Evolutionary conservation across 805 yeast species (phyloP).

Genomic region (Teunomyces pallodes): DNA sequence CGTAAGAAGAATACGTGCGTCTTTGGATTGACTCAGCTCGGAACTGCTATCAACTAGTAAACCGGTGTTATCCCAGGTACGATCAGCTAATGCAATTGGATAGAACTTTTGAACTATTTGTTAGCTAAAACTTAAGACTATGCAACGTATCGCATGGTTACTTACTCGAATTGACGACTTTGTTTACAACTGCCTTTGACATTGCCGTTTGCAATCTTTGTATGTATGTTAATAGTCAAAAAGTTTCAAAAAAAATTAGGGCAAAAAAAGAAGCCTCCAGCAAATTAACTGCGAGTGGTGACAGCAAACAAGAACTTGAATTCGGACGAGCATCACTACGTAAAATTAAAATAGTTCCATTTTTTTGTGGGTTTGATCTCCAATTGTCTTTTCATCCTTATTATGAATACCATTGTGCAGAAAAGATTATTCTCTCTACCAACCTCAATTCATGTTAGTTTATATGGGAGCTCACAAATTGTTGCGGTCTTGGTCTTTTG

Average conservation of each 20-base stretch:
- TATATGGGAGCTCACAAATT: not conserved
- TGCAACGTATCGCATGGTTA: constrained; percentile 22
- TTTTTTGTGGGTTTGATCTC: no score
- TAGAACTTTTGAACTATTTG: constrained; percentile 64
- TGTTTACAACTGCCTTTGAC: constrained; percentile 46
- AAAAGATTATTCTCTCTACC: no score
- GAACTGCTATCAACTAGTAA: constrained; percentile 69
- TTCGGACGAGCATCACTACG: no score
- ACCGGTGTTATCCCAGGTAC: constrained; percentile 95
- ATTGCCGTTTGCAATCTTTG: constrained; percentile 9
- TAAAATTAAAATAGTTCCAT: no score
- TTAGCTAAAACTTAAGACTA: constrained; percentile 7
- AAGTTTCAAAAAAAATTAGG: not conserved
- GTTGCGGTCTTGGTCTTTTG: not conserved
- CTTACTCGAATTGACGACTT: constrained; percentile 40
- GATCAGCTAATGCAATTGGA: constrained; percentile 80
- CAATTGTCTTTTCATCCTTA: no score
- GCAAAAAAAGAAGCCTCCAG: not conserved
- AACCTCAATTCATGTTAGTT: no score
- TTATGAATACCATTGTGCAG: no score
- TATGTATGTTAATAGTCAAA: not conserved
- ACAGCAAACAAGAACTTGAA: no score
- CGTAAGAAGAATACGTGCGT: constrained; percentile 54
- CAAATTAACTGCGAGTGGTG: not conserved
- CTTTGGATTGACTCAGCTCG: constrained; percentile 14